Evolutionary conservation across 2,329 filamentous ascomycete species (phyloP).

Genomic region (Capronia americana): DNA sequence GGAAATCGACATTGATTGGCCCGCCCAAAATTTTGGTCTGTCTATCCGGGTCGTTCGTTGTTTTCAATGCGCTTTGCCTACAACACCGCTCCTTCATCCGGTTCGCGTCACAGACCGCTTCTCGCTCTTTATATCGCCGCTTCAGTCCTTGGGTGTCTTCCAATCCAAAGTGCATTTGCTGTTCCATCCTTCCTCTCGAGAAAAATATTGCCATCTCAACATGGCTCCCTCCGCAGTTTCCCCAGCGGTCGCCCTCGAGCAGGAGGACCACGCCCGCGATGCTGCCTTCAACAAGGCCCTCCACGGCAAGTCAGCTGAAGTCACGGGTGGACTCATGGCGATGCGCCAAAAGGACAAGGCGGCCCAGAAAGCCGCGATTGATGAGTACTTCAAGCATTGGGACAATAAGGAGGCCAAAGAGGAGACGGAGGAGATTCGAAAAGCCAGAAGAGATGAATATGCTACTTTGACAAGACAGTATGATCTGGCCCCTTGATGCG

Average conservation of each 20-base stretch:
- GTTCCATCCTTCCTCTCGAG: not conserved
- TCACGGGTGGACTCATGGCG: slow-evolving; percentile 75
- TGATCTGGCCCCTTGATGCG: slow-evolving; percentile 49
- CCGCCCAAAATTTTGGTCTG: slow-evolving; percentile 9
- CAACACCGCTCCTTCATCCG: slow-evolving; percentile 20
- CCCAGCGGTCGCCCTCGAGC: slow-evolving; percentile 64
- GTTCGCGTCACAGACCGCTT: slow-evolving; percentile 18
- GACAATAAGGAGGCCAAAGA: slow-evolving; percentile 79
- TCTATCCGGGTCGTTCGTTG: slow-evolving; percentile 8
- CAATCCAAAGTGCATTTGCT: not conserved
- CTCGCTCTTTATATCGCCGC: slow-evolving; percentile 17
- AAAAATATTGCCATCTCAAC: slow-evolving; percentile 38
- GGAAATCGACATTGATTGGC: not conserved
- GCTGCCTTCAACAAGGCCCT: slow-evolving; percentile 88
- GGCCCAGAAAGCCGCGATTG: slow-evolving; percentile 80
- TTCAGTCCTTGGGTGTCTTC: not conserved
- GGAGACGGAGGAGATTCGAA: slow-evolving; percentile 83
- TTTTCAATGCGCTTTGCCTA: slow-evolving; percentile 1
- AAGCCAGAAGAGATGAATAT: slow-evolving; percentile 85
- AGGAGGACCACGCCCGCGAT: slow-evolving; percentile 83
- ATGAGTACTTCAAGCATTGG: slow-evolving; percentile 97
- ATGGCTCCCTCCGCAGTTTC: slow-evolving; percentile 57
- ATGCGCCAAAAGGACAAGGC: slow-evolving; percentile 80
- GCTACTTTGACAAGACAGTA: slow-evolving; percentile 92
- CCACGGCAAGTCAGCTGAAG: slow-evolving; percentile 76